These are phyloP conservation scores for Fusarium agapanthi DNA, from an alignment of 2,329 filamentous ascomycete genomes.

Conservation along the genomic window DNA sequence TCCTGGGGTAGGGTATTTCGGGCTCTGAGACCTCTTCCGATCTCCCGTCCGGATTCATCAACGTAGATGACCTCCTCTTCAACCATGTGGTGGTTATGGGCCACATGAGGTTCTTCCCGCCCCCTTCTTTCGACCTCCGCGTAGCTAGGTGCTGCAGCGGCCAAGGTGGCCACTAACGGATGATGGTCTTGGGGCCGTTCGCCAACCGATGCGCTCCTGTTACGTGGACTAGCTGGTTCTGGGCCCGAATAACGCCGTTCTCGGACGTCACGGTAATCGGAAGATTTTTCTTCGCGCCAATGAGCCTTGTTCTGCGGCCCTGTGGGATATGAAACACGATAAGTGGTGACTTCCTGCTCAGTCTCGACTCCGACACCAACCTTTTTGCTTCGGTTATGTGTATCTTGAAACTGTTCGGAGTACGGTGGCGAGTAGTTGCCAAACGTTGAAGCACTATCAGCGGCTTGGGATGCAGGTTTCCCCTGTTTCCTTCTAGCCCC, in stretches of 20 bases:
- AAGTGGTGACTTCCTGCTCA: background rate
- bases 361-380: background rate
- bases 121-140: slow-evolving; percentile 3
- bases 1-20: slow-evolving; percentile 21
- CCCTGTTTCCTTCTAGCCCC: background rate
- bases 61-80: slow-evolving; percentile 41
- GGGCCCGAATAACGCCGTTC: slow-evolving; percentile 18
- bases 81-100: slow-evolving; percentile 5
- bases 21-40: slow-evolving; percentile 33
- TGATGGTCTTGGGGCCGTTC: slow-evolving; percentile 14
- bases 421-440: background rate
- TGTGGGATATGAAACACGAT: background rate
- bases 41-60: slow-evolving; percentile 37
- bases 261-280: slow-evolving; percentile 30
- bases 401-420: background rate
- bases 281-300: slow-evolving; percentile 3
- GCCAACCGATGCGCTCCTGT: slow-evolving; percentile 32
- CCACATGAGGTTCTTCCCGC: background rate
- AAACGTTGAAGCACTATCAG: background rate
- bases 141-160: background rate
- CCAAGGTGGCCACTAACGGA: background rate
- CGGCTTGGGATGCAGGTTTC: background rate
- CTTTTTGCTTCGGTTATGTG: background rate
- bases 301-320: background rate
- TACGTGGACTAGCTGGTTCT: slow-evolving; percentile 1